Evolutionary conservation across 805 yeast genomes (phyloP).

Genomic region (Wickerhamiella allomyrinae): DNA sequence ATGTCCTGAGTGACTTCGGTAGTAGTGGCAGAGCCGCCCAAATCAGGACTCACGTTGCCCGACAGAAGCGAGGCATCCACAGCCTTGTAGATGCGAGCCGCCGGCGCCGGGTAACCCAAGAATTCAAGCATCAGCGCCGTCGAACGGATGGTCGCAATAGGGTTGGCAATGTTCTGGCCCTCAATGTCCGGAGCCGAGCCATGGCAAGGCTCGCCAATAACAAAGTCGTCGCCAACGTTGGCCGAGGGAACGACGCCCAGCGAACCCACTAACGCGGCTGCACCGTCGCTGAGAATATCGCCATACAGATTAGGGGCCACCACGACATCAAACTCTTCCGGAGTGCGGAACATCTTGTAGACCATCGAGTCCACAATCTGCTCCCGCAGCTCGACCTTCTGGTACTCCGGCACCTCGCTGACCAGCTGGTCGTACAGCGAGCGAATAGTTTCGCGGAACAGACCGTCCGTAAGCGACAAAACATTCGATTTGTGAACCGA

Average conservation of each 20-base stretch:
- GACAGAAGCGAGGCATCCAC: slow-evolving; percentile 86
- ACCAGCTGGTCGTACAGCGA: slow-evolving; percentile 33
- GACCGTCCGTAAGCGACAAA: slow-evolving; percentile 80
- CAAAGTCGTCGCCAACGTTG: slow-evolving; percentile 90
- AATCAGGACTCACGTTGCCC: slow-evolving; percentile 77
- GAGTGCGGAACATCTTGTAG: slow-evolving; percentile 96
- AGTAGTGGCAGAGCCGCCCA: slow-evolving; percentile 83
- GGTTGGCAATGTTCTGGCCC: slow-evolving; percentile 80
- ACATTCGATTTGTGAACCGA: slow-evolving; percentile 97
- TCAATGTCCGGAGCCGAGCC: slow-evolving; percentile 99
- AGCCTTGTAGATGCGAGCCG: slow-evolving; percentile 83
- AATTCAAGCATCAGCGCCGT: slow-evolving; percentile 95
- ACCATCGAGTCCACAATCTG: slow-evolving; percentile 99
- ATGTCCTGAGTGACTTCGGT: slow-evolving; percentile 79
- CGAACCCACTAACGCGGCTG: slow-evolving; percentile 95
- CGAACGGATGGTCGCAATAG: slow-evolving; percentile 95
- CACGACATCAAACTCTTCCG: slow-evolving; percentile 90
- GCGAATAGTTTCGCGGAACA: slow-evolving; percentile 80
- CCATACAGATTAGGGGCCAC: slow-evolving; percentile 98
- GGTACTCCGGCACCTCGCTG: slow-evolving; percentile 35
- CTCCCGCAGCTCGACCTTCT: slow-evolving; percentile 57
- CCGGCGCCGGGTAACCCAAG: slow-evolving; percentile 80
- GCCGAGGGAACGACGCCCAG: slow-evolving; percentile 97
- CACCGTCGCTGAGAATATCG: slow-evolving; percentile 93
- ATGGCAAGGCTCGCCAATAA: slow-evolving; percentile 98